phyloP scores from a whole-genome alignment of 2,329 filamentous ascomycete genomes.

The Herpotrichia juniperi region DNA sequence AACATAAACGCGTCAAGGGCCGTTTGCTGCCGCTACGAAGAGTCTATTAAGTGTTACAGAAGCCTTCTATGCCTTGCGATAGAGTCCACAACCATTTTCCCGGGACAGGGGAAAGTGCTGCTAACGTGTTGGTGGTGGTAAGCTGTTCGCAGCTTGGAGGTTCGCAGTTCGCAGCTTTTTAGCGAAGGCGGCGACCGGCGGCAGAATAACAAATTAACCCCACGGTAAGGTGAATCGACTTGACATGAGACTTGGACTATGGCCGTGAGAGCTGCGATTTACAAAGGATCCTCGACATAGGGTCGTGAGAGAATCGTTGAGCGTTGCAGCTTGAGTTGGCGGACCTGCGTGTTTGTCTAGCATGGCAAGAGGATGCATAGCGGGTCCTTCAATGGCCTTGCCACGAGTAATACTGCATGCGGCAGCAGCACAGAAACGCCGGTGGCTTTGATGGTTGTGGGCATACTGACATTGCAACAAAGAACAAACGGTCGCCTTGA shows the following conservation, averaged over 20 bases:
- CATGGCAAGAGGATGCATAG: too few species aligned
- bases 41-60: conserved; percentile 9
- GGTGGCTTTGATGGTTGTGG: too few species aligned
- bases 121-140: conserved; percentile 14
- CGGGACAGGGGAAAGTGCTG: conserved; percentile 4
- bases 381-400: background rate
- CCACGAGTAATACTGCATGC: background rate
- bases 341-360: too few species aligned
- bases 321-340: too few species aligned
- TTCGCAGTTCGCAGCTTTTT: conserved; percentile 8
- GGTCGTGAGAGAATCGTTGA: too few species aligned
- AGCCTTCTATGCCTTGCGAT: conserved; percentile 14
- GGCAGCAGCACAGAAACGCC: background rate
- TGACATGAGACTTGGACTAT: background rate
- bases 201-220: conserved; percentile 18
- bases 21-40: conserved; percentile 15
- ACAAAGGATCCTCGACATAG: too few species aligned
- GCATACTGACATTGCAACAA: background rate
- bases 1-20: conserved; percentile 33
- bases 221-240: background rate
- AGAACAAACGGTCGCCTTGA: background rate
- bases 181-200: conserved; percentile 19
- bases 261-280: background rate
- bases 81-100: conserved; percentile 22
- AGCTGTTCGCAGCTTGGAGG: background rate